These are phyloP conservation scores for Neurospora africana DNA, from an alignment of 495 filamentous ascomycete genomes.

Conservation along the genomic window DNA sequence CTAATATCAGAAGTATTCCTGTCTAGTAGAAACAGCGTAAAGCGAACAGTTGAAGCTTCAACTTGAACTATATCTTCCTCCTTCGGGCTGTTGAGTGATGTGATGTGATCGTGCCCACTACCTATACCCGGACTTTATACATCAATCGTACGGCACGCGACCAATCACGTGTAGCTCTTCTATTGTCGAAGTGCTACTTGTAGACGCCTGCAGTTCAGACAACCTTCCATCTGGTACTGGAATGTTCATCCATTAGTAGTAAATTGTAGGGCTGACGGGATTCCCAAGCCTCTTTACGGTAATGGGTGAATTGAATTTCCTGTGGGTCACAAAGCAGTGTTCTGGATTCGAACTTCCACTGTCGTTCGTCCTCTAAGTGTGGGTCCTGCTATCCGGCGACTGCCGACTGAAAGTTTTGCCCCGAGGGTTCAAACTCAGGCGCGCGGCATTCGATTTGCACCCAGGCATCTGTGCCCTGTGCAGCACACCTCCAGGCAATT, in stretches of 20 bases:
- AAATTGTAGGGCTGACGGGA: not conserved
- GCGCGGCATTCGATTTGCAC: not conserved
- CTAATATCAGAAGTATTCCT: not conserved
- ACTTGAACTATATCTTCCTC: not conserved
- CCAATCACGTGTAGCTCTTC: not conserved
- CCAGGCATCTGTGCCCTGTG: not conserved
- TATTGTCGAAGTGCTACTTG: not conserved
- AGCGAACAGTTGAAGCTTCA: not conserved
- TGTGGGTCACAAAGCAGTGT: not conserved
- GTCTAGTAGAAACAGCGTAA: not conserved
- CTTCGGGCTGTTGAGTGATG: not conserved
- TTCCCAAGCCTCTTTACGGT: not conserved
- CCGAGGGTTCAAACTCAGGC: not conserved
- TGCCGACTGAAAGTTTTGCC: not conserved
- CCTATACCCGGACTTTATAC: not conserved
- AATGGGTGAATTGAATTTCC: not conserved
- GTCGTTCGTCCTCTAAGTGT: not conserved
- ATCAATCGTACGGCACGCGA: not conserved
- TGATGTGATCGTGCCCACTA: not conserved
- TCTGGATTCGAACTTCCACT: not conserved
- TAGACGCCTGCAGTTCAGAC: not conserved
- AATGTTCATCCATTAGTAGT: not conserved
- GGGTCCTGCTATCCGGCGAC: not conserved
- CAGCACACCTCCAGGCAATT: constrained; percentile 10
- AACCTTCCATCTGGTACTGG: not conserved